Percentiles rank a stretch among this genome's conserved stretches.
These are phyloP conservation scores for Colletotrichum sp. DNA, from an alignment of 2,329 filamentous ascomycete genomes.

Conservation along the genomic window DNA sequence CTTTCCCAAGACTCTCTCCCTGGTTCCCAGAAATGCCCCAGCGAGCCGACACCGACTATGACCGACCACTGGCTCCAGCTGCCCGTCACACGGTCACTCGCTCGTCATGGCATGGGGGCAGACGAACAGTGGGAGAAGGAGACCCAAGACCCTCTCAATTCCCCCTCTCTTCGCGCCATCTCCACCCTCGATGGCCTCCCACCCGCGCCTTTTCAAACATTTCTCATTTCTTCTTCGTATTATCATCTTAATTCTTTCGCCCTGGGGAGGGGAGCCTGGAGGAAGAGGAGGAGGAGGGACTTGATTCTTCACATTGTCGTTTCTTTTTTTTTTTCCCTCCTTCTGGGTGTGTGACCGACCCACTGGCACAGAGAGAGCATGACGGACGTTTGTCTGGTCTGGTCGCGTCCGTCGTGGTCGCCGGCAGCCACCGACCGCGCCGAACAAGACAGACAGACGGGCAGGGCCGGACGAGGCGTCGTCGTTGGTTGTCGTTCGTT, in stretches of 20 bases:
- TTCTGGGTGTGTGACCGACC: neutral
- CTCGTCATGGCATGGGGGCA: conserved; percentile 1
- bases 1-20: neutral
- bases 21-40: neutral
- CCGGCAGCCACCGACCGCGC: neutral
- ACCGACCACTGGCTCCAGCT: conserved; percentile 11
- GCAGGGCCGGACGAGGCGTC: neutral
- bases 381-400: neutral
- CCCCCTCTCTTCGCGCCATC: conserved; percentile 5
- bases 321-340: neutral
- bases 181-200: conserved; percentile 15
- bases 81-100: conserved; percentile 19
- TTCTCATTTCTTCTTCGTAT: conserved; percentile 22
- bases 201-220: conserved; percentile 1
- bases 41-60: conserved; percentile 7
- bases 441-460: neutral
- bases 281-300: neutral
- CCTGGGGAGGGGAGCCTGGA: neutral
- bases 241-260: neutral
- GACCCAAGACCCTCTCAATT: conserved; percentile 1
- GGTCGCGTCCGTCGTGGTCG: neutral
- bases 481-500: neutral
- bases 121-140: neutral
- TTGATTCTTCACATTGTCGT: neutral
- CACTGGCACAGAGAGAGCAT: neutral